phyloP scores from a whole-genome alignment of 129 eudicot species.

The Centrapalus pauciflorus region DNA sequence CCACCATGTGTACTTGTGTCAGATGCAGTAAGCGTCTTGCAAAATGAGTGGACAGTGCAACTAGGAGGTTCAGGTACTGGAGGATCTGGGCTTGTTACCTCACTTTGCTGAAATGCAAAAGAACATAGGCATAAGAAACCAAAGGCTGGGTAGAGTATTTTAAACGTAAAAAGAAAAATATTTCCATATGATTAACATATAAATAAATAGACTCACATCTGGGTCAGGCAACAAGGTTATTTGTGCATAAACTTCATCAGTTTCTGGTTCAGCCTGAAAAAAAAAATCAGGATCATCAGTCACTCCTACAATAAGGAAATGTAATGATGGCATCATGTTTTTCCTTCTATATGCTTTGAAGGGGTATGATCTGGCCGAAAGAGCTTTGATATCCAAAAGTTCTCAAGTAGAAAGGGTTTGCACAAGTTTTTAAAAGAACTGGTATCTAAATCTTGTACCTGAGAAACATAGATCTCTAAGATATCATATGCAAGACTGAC shows the following conservation, averaged over 20 bases:
- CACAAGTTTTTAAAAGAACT: no score
- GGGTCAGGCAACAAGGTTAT: constrained; percentile 70
- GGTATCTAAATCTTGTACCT: no score
- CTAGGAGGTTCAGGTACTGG: constrained; percentile 56
- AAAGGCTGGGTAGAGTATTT: neutral
- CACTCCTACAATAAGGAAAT: no score
- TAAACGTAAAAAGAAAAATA: neutral
- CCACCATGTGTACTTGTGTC: constrained; percentile 99
- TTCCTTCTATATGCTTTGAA: no score
- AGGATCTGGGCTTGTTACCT: constrained; percentile 58
- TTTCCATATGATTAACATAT: no score
- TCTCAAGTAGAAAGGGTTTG: no score
- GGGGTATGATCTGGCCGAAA: no score
- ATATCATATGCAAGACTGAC: no score
- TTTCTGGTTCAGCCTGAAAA: constrained; percentile 97
- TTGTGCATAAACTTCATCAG: constrained; percentile 93
- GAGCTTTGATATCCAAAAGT: no score
- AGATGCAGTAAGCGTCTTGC: constrained; percentile 88
- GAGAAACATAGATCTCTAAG: no score
- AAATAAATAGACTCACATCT: constrained; percentile 49
- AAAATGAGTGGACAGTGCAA: constrained; percentile 71
- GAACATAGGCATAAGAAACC: neutral
- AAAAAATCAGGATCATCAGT: no score
- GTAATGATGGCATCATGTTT: no score
- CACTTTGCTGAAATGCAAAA: constrained; percentile 50